These are phyloP conservation scores for Pythium aristosporum DNA, from an alignment of 352 stramenopile species.

Conservation along the genomic window DNA sequence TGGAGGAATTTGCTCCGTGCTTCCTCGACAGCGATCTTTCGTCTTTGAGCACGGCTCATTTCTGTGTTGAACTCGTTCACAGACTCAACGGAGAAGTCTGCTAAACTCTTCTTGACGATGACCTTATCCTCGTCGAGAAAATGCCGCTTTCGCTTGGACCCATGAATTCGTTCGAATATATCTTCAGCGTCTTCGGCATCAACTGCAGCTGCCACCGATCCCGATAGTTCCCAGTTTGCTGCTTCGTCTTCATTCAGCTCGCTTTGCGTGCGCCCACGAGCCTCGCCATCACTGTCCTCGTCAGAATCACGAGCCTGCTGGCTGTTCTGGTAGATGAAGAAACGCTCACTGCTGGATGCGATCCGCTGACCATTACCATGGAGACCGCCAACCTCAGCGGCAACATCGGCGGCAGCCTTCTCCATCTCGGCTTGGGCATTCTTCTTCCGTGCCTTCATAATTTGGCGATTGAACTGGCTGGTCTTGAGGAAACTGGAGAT, in stretches of 20 bases:
- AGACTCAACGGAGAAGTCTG: constrained; percentile 33
- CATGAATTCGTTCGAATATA: constrained; percentile 27
- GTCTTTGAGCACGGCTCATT: constrained; percentile 27
- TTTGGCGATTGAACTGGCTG: constrained; percentile 86
- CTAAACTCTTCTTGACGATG: constrained; percentile 27
- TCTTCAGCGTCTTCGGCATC: constrained; percentile 23
- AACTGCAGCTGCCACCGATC: not conserved
- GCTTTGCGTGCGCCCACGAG: not conserved
- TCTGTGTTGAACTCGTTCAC: constrained; percentile 32
- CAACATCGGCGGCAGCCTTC: constrained; percentile 23
- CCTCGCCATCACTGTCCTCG: constrained; percentile 12
- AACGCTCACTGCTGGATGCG: constrained; percentile 71
- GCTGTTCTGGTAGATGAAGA: constrained; percentile 70
- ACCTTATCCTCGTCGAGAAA: constrained; percentile 20
- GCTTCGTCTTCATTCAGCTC: not conserved
- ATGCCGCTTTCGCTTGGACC: constrained; percentile 20
- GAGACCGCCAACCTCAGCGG: constrained; percentile 11
- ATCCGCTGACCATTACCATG: constrained; percentile 64
- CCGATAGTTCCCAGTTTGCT: not conserved
- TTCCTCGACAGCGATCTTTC: constrained; percentile 33
- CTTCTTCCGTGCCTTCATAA: constrained; percentile 56
- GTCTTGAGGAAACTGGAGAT: constrained; percentile 94
- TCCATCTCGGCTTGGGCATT: constrained; percentile 58
- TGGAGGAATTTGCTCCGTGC: constrained; percentile 17
- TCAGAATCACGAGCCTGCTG: constrained; percentile 13